Evolutionary conservation across 75 land plant species (phyloP), one percentile per base, ranked within the genome.

Genomic region (Selaginella moellendorffii): DNA sequence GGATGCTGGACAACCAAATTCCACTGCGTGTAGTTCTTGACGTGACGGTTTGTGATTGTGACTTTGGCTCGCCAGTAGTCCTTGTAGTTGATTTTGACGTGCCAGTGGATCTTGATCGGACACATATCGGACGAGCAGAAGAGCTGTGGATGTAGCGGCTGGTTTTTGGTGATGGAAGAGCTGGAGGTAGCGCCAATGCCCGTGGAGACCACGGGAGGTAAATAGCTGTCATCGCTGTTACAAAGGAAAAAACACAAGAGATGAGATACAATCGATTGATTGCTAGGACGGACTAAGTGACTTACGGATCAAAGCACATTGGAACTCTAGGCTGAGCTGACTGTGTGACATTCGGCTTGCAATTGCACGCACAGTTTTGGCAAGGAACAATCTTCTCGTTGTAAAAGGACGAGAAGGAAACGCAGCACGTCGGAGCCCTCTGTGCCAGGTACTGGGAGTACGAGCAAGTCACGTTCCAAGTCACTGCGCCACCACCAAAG

Each of bases 331-430:
- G 59, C 8, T 24, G 59, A 56, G 24, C 23, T 9, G 59, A 2
- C 21, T 21, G 59, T 21, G 59, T 56, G n/a, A 56, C 59, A 19
- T 56, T 56, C 21, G 59, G 24, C n/a, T 56, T 56, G 59, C 59
- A 56, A 28, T 78, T 83, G 64, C 91, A 87, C 0, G 88, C 46
- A 53, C 88, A 87, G n/a, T 54, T 73, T 0, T 83, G 80, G 72
- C 91, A 87, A 20, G 80, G 77, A 9, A 74, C 65, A n/a, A 85
- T 84, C 2, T 81, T 74, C 20, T 62, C 65, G 53, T 75, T 80
- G 79, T 90, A 90, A 65, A 90, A 90, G 17, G 91, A 66, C 42
- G 77, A 87, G 54, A 87, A 74, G 23, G 91, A 84, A 62, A 87
- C 91, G 69, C 91, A 87, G 63, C 89, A 87, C 17, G 69, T 71